Base-by-base conservation (phyloP, 1,284 basidiomycete species). In the Schizophyllum commune region DNA sequence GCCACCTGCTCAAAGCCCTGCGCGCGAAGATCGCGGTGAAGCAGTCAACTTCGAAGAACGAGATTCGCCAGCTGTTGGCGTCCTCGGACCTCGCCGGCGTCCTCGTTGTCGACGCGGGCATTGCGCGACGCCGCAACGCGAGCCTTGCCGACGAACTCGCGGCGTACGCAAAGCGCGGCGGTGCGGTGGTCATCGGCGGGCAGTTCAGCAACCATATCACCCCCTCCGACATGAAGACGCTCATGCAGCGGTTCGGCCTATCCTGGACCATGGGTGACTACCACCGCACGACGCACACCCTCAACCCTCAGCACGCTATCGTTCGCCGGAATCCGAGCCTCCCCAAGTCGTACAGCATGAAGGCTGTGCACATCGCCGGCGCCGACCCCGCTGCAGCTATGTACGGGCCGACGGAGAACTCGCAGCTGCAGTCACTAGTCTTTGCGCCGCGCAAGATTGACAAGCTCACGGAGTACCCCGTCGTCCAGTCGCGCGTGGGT, bases 141-240 rank as follows among this genome's bases (percentile, higher is more conserved):
- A 34, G 57, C 2, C 60, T 75, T 1, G 62, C 71, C 11, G 34
- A 62, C 11, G 66, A 71, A 27, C 63, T 77, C 8, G 72, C 72
- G 7, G 65, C 68, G 22, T 78, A 72, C 61, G 70, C 65, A 7
- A 71, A 69, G 58, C 60, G 52, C n/a, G 75, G 76, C 9, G 75
- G 76, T 6, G 67, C 68, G 1, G 73, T 71, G 21, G 71, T 74
- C 6, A 55, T 77, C 27, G 74, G 70, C 9, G 74, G 73, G 22
- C 61, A 65, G 20, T 77, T 77, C 67, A 72, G 71, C 61, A 65
- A 60, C 22, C 67, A 67, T 53, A 65, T 74, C 57, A 53, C 33
- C 7, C 63, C 65, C 15, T 20, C 58, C 1, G 64, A 70, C n/a
- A 64, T 72, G 57, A 62, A 68, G 33, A 63, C 61, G 8, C 71